Evolutionary conservation across 805 yeast species (phyloP).

Genomic region (Metschnikowia koreensis): DNA sequence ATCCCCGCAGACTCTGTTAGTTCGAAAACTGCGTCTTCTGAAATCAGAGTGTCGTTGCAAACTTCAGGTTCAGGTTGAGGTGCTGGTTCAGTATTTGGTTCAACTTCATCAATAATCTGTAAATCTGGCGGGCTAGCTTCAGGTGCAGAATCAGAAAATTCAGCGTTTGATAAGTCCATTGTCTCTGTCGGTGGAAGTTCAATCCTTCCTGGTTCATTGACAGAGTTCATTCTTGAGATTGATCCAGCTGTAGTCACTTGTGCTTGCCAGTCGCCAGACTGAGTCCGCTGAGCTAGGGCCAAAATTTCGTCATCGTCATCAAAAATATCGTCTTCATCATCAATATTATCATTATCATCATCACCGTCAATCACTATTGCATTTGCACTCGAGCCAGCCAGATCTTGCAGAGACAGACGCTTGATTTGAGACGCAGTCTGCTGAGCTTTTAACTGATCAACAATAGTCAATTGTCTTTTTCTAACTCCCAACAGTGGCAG

Average conservation of each 20-base stretch:
- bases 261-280: conserved; percentile 13
- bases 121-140: too few relatives aligned
- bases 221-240: neutral
- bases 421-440: neutral
- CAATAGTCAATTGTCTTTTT: neutral
- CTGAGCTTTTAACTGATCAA: conserved; percentile 3
- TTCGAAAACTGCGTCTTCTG: neutral
- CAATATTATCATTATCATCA: neutral
- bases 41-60: too few relatives aligned
- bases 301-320: conserved; percentile 19
- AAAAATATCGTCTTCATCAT: conserved; percentile 8
- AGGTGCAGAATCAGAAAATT: too few relatives aligned
- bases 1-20: conserved; percentile 33
- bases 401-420: neutral
- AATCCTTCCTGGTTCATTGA: too few relatives aligned
- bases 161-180: too few relatives aligned
- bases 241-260: neutral
- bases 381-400: neutral
- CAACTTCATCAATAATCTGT: neutral
- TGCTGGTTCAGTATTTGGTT: neutral
- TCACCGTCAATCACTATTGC: neutral
- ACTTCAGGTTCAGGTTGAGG: too few relatives aligned
- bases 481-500: conserved; percentile 7
- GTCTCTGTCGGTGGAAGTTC: too few relatives aligned
- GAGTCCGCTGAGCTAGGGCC: conserved; percentile 14